phyloP scores from a whole-genome alignment of 306 rosid species.

The Acmispon strigosus region DNA sequence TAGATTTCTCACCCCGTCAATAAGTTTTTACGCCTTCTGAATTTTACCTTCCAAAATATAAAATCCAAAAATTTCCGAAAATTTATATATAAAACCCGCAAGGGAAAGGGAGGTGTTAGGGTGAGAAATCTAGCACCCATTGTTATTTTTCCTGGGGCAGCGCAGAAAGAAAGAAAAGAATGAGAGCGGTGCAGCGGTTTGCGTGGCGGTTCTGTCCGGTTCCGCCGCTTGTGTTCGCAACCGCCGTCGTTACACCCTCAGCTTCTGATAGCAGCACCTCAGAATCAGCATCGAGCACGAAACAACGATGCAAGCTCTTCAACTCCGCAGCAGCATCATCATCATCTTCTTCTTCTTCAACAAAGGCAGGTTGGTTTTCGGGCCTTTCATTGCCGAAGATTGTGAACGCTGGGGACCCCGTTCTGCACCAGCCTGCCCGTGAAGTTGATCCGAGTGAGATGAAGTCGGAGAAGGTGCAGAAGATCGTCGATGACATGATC shows the following conservation, averaged over 20 bases:
- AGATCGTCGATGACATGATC: slow-evolving; percentile 68
- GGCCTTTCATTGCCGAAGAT: slow-evolving; percentile 52
- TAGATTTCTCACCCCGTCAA: too few species aligned
- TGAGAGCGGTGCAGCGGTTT: neutral
- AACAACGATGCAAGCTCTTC: neutral
- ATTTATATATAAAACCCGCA: too few species aligned
- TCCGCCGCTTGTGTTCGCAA: neutral
- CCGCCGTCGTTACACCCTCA: neutral
- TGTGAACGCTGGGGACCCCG: slow-evolving; percentile 73
- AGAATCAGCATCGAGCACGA: neutral
- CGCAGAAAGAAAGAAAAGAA: neutral
- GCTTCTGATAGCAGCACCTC: neutral
- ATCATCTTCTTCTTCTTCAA: slow-evolving; percentile 13
- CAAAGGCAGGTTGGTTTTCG: slow-evolving; percentile 48
- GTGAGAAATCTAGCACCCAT: too few species aligned
- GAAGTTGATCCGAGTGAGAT: slow-evolving; percentile 48
- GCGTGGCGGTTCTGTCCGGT: neutral
- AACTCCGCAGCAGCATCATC: slow-evolving; percentile 11
- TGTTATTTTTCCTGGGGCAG: too few species aligned
- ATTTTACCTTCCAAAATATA: too few species aligned
- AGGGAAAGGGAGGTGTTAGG: too few species aligned
- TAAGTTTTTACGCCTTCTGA: too few species aligned
- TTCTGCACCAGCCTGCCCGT: slow-evolving; percentile 55
- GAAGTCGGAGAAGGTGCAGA: slow-evolving; percentile 69
- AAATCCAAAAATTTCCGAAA: too few species aligned